Evolutionary conservation across 2,329 filamentous ascomycete species (phyloP).

Genomic region (Paramyrothecium roridum): DNA sequence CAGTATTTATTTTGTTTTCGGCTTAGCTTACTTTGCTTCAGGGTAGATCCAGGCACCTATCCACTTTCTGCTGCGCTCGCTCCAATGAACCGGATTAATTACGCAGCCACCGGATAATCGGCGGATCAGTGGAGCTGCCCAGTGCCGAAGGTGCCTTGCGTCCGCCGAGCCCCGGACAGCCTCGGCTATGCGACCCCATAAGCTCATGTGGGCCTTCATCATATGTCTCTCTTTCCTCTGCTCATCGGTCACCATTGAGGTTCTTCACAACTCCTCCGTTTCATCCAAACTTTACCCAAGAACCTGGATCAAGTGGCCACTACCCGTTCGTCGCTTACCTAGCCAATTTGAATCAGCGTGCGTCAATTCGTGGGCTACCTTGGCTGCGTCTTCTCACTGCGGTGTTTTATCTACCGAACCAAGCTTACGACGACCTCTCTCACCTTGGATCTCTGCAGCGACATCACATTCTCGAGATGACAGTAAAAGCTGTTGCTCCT

Average conservation of each 20-base stretch:
- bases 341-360: too few relatives aligned
- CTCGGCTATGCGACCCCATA: neutral
- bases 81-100: too few relatives aligned
- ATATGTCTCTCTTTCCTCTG: neutral
- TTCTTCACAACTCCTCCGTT: neutral
- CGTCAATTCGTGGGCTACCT: too few relatives aligned
- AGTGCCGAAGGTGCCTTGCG: neutral
- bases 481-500: slow-evolving; percentile 8
- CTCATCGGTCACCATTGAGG: neutral
- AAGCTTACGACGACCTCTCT: neutral
- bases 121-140: too few relatives aligned
- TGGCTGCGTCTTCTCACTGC: neutral
- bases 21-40: too few relatives aligned
- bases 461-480: neutral
- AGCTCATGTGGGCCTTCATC: neutral
- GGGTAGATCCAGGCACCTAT: too few relatives aligned
- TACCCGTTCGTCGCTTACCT: too few relatives aligned
- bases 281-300: neutral
- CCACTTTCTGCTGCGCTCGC: too few relatives aligned
- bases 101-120: too few relatives aligned
- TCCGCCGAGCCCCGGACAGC: neutral
- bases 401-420: neutral
- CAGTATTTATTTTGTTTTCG: too few relatives aligned
- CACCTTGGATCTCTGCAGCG: neutral
- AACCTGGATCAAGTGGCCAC: too few relatives aligned